Percentiles rank a stretch among this genome's conserved stretches.
These are phyloP conservation scores for Elsinoe batatas DNA, from an alignment of 2,329 filamentous ascomycete genomes.

Conservation along the genomic window DNA sequence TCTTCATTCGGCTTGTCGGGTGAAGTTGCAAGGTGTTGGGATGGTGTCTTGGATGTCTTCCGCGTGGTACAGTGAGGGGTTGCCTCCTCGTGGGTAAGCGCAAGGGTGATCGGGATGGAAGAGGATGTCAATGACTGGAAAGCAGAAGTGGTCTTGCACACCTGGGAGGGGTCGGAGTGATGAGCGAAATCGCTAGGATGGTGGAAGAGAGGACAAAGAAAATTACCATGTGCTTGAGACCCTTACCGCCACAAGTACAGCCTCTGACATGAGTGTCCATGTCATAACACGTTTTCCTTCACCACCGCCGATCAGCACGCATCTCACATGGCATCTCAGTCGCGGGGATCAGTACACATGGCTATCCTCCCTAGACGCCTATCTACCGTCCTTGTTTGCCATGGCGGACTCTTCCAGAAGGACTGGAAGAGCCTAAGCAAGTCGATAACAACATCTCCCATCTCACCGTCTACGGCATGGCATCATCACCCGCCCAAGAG, in stretches of 20 bases:
- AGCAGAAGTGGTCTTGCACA: too few species aligned
- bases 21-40: neutral
- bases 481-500: neutral
- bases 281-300: neutral
- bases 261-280: too few species aligned
- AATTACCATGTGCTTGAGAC: neutral
- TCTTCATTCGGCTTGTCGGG: neutral
- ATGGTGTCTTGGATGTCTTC: neutral
- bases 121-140: too few species aligned
- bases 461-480: neutral
- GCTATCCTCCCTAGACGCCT: neutral
- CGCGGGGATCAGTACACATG: neutral
- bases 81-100: too few species aligned
- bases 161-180: too few species aligned
- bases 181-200: neutral
- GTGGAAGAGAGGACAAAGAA: neutral
- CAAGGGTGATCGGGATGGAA: too few species aligned
- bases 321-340: neutral
- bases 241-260: neutral
- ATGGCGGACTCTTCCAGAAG: neutral
- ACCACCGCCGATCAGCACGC: neutral
- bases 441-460: neutral
- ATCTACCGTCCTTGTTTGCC: neutral
- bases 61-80: too few species aligned
- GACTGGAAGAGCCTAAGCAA: too few species aligned